phyloP scores from a whole-genome alignment of 75 land plant species.

The Pinus albicaulis region DNA sequence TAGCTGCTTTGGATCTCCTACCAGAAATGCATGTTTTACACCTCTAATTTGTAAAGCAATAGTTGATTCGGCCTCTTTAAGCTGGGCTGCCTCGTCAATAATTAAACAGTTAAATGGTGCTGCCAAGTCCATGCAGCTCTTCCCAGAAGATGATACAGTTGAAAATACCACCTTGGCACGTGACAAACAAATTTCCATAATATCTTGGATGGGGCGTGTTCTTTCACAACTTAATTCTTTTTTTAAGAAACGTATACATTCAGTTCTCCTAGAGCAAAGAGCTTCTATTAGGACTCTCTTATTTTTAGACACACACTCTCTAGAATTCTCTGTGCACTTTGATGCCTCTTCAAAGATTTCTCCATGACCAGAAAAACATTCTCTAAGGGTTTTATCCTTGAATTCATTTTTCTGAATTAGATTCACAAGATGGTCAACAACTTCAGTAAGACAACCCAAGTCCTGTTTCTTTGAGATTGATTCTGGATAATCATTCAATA shows the following conservation, averaged over 20 bases:
- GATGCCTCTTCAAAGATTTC: background rate
- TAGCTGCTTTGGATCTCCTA: no score
- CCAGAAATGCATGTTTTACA: no score
- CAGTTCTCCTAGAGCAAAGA: background rate
- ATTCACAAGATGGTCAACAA: background rate
- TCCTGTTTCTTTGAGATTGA: background rate
- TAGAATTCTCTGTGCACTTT: background rate
- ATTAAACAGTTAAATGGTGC: no score
- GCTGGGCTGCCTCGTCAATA: no score
- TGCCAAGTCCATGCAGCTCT: constrained; percentile 12
- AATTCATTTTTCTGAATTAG: background rate
- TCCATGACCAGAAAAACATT: background rate
- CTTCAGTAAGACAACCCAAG: background rate
- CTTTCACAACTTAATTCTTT: background rate
- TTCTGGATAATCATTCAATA: constrained; percentile 6
- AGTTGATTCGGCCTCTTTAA: no score
- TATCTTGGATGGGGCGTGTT: background rate
- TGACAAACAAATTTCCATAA: no score
- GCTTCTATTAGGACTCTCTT: background rate
- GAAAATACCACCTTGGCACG: constrained; percentile 81
- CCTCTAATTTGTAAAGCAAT: no score
- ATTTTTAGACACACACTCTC: background rate
- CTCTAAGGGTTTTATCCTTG: background rate
- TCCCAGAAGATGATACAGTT: constrained; percentile 47
- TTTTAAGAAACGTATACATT: background rate